Conservation (phyloP, 306 rosid species). For the Oxytropis ochrocephala region DNA sequence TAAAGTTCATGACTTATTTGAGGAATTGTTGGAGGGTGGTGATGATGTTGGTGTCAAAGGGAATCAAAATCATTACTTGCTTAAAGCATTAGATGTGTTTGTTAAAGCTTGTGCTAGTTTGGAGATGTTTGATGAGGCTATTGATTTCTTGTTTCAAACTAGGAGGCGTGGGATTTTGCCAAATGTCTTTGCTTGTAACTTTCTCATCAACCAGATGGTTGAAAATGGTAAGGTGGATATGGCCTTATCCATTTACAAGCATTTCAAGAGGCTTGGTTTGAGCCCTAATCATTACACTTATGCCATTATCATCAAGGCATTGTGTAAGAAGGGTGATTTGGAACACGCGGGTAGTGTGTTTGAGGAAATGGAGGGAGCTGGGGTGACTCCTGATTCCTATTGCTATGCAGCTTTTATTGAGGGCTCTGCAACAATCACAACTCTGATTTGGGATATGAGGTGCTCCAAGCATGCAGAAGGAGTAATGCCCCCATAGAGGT, state of each 20-base stretch:
- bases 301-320: constrained; percentile 62
- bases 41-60: background rate
- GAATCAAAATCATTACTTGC: background rate
- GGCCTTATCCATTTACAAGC: constrained; percentile 42
- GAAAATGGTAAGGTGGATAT: constrained; percentile 35
- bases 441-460: constrained; percentile 50
- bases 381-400: constrained; percentile 40
- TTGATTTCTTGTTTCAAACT: constrained; percentile 47
- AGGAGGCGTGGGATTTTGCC: constrained; percentile 52
- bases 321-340: constrained; percentile 52
- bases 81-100: too few relatives aligned
- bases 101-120: constrained; percentile 54
- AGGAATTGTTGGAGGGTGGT: constrained; percentile 20
- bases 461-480: constrained; percentile 43
- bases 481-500: constrained; percentile 34
- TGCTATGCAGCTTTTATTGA: constrained; percentile 51
- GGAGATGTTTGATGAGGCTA: constrained; percentile 61
- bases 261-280: constrained; percentile 65
- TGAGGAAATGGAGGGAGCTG: constrained; percentile 57
- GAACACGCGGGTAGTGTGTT: constrained; percentile 39
- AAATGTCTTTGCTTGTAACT: constrained; percentile 52
- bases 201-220: constrained; percentile 59
- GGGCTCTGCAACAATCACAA: constrained; percentile 54
- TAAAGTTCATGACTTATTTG: constrained; percentile 35
- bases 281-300: constrained; percentile 61